Evolutionary conservation across 139 green algal species (phyloP).

Genomic region (Ulvella scutata): DNA sequence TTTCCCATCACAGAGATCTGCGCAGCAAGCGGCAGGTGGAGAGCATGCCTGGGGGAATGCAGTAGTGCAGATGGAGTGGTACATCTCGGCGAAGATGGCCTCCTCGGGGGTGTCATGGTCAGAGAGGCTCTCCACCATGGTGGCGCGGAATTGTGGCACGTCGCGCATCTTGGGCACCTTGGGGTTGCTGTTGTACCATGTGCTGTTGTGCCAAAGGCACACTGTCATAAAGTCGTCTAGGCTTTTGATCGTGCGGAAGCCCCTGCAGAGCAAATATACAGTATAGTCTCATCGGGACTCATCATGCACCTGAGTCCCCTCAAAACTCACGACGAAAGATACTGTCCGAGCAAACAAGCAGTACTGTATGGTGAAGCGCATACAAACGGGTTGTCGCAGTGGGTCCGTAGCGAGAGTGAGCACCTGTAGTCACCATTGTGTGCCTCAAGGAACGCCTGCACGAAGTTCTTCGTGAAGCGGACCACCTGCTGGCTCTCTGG

Average conservation of each 20-base stretch:
- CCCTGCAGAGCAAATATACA: too few species aligned
- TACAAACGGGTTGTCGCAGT: background rate
- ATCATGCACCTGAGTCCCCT: too few species aligned
- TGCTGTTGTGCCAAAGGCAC: slow-evolving; percentile 3
- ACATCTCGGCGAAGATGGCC: background rate
- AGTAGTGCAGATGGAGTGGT: background rate
- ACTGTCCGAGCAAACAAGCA: too few species aligned
- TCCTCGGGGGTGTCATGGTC: background rate
- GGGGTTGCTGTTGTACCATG: slow-evolving; percentile 3
- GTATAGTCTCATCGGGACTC: too few species aligned
- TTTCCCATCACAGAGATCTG: too few species aligned
- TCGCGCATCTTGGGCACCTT: slow-evolving; percentile 3
- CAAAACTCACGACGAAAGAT: too few species aligned
- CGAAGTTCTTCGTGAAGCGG: slow-evolving; percentile 3
- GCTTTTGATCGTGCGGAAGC: slow-evolving; percentile 1
- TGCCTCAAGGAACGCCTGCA: background rate
- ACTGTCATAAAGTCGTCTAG: slow-evolving; percentile 1
- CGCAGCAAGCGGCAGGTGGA: too few species aligned
- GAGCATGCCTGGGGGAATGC: background rate
- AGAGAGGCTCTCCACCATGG: background rate
- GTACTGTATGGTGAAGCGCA: too few species aligned
- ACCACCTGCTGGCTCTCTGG: background rate
- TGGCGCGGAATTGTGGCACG: background rate
- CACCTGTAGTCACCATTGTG: background rate
- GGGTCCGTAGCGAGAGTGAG: background rate